Percentiles rank a stretch among this genome's conserved stretches.
Evolutionary conservation across 2,329 filamentous ascomycete species (phyloP).

Genomic region (Amesomyces nigricolor): DNA sequence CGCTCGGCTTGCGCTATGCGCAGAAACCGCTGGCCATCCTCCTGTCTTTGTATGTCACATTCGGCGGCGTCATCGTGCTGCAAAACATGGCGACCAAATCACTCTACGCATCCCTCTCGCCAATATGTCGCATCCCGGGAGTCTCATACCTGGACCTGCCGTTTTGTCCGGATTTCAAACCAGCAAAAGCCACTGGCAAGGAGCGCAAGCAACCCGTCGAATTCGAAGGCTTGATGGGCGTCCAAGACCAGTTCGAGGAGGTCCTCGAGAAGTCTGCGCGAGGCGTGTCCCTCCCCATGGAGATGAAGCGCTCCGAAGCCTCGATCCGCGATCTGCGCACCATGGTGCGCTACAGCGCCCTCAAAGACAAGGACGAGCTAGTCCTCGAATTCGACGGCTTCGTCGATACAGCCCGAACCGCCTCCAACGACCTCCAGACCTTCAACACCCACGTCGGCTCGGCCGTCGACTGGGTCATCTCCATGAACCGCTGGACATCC

Average conservation of each 20-base stretch:
- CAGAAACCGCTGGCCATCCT: conserved; percentile 60
- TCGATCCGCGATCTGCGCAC: conserved; percentile 69
- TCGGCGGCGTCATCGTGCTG: conserved; percentile 53
- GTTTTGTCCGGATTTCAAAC: conserved; percentile 47
- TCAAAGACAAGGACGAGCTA: conserved; percentile 64
- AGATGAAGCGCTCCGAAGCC: conserved; percentile 73
- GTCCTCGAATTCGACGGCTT: conserved; percentile 72
- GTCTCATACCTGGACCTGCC: conserved; percentile 55
- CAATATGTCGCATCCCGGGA: conserved; percentile 65
- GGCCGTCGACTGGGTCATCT: conserved; percentile 68
- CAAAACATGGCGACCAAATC: conserved; percentile 59
- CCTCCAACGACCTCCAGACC: conserved; percentile 60
- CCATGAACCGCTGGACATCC: conserved; percentile 70
- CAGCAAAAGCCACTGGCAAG: conserved; percentile 18
- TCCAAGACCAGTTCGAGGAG: conserved; percentile 71
- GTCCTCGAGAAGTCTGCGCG: conserved; percentile 63
- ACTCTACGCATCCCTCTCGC: conserved; percentile 56
- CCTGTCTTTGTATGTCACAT: conserved; percentile 55
- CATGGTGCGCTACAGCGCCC: conserved; percentile 63
- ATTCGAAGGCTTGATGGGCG: conserved; percentile 68
- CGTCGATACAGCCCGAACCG: conserved; percentile 60
- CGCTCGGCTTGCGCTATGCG: conserved; percentile 54
- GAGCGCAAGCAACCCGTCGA: conserved; percentile 42
- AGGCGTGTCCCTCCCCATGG: conserved; percentile 62
- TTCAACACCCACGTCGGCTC: conserved; percentile 74